Conservation (phyloP, 768 basidiomycete genomes). For the Termitomyces bulborhizus region DNA sequence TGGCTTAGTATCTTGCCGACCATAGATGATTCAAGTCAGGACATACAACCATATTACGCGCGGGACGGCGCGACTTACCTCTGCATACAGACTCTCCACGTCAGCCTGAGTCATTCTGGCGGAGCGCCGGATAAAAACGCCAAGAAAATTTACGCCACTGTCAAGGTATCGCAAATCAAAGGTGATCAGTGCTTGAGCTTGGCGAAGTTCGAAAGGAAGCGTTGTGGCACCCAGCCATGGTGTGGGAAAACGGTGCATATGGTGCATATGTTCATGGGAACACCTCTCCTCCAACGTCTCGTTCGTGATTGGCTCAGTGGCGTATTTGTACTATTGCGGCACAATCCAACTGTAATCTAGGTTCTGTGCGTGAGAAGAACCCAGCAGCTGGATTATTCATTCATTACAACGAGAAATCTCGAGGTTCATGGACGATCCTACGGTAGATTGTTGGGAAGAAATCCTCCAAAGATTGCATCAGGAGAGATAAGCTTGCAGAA, state of each 20-base stretch:
- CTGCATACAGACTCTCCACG: no score
- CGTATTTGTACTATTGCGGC: neutral
- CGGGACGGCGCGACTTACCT: no score
- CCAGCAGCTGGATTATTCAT: neutral
- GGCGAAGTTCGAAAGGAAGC: neutral
- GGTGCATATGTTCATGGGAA: neutral
- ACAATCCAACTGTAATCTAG: neutral
- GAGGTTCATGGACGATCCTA: neutral
- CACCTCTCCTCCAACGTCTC: neutral
- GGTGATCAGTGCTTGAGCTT: no score
- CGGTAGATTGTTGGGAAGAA: neutral
- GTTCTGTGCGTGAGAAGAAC: neutral
- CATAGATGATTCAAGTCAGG: no score
- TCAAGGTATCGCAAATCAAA: neutral
- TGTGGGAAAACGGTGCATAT: neutral
- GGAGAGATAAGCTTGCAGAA: neutral
- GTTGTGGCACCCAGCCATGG: neutral
- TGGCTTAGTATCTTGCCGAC: no score
- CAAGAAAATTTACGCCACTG: neutral
- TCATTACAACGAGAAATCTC: neutral
- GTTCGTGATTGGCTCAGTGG: constrained; percentile 2
- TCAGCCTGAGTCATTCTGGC: no score
- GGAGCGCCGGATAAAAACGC: no score
- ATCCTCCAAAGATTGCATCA: neutral
- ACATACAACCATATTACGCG: no score